These are phyloP conservation scores for Calonectria crousiana DNA, from an alignment of 2,329 filamentous ascomycete genomes.

Conservation along the genomic window DNA sequence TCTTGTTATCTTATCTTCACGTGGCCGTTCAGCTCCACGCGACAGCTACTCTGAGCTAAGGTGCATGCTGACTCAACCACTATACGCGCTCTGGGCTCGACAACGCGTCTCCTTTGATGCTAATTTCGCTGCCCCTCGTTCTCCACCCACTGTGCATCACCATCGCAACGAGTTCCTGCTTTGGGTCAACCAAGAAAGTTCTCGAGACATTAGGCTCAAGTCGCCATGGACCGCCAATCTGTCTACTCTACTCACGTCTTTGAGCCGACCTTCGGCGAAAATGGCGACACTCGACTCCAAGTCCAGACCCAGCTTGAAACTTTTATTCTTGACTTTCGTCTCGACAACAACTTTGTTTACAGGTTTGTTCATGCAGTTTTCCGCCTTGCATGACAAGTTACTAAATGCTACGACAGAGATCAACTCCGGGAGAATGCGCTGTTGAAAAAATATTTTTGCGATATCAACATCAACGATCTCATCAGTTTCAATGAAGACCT, in stretches of 20 bases:
- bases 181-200: slow-evolving; percentile 18
- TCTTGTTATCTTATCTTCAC: neutral
- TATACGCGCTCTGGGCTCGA: slow-evolving; percentile 8
- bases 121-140: slow-evolving; percentile 38
- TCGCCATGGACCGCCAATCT: slow-evolving; percentile 85
- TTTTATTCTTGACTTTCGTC: slow-evolving; percentile 92
- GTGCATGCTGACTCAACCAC: neutral
- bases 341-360: slow-evolving; percentile 96
- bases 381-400: neutral
- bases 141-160: slow-evolving; percentile 39
- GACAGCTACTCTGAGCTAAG: neutral
- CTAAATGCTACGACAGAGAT: slow-evolving; percentile 71
- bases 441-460: slow-evolving; percentile 94
- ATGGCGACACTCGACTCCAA: slow-evolving; percentile 76
- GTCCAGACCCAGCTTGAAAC: slow-evolving; percentile 85
- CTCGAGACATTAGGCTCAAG: slow-evolving; percentile 14
- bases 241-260: slow-evolving; percentile 89
- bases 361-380: slow-evolving; percentile 66
- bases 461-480: slow-evolving; percentile 94
- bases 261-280: slow-evolving; percentile 73
- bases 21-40: neutral
- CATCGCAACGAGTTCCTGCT: slow-evolving; percentile 29
- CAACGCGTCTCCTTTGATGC: slow-evolving; percentile 28
- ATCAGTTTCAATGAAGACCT: slow-evolving; percentile 97
- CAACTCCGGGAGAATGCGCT: slow-evolving; percentile 96